Percentiles rank a stretch among this genome's conserved stretches.
Evolutionary conservation across 352 stramenopile genomes (phyloP).

Genomic region (Pelagophyceae sp.): DNA sequence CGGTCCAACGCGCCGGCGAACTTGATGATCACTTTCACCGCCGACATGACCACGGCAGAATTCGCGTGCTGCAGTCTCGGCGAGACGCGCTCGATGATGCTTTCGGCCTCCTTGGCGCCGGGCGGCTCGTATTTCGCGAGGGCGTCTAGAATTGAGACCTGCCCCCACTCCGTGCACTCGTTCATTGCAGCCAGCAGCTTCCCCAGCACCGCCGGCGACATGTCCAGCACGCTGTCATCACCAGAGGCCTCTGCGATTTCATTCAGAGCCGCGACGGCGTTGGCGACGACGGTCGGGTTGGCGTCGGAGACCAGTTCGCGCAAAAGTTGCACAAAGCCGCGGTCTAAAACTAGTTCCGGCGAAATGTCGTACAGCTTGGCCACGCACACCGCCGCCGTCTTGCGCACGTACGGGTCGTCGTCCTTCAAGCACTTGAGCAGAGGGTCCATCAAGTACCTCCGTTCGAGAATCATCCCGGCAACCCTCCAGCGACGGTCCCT

Average conservation of each 20-base stretch:
- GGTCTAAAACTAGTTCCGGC: constrained; percentile 87
- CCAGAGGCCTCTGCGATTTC: constrained; percentile 93
- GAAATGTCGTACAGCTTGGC: constrained; percentile 99
- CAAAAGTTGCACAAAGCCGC: constrained; percentile 85
- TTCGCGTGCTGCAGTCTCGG: constrained; percentile 95
- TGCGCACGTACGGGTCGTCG: constrained; percentile 96
- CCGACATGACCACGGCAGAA: constrained; percentile 92
- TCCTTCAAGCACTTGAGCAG: constrained; percentile 82
- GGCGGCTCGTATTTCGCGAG: constrained; percentile 85
- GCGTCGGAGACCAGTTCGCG: constrained; percentile 94
- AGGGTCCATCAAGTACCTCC: constrained; percentile 95
- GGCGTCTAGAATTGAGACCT: constrained; percentile 96
- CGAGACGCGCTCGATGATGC: constrained; percentile 96
- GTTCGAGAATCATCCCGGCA: no score
- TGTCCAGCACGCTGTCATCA: constrained; percentile 77
- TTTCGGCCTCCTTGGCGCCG: constrained; percentile 89
- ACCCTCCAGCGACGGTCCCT: no score
- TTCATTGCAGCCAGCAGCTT: constrained; percentile 96
- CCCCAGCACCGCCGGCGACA: constrained; percentile 90
- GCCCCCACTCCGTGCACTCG: constrained; percentile 98
- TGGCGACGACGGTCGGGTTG: constrained; percentile 95
- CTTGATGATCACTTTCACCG: constrained; percentile 83
- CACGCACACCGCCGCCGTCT: constrained; percentile 97
- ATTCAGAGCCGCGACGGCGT: constrained; percentile 91
- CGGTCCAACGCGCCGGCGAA: constrained; percentile 55